These are phyloP conservation scores for Diutina ranongensis DNA, from an alignment of 1,139 yeast species.

Conservation along the genomic window DNA sequence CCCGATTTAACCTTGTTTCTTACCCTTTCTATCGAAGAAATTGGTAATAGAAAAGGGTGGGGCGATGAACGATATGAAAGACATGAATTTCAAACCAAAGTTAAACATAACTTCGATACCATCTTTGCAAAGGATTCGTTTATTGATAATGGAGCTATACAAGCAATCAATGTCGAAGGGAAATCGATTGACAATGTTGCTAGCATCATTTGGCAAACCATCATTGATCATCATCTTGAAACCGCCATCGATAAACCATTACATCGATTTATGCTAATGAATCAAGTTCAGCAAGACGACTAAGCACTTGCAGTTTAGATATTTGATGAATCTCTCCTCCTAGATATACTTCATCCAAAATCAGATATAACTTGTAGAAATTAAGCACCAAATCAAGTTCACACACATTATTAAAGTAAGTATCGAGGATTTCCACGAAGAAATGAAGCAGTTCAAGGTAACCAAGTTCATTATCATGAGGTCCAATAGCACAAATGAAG, in stretches of 20 bases:
- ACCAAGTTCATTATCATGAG: slow-evolving; percentile 66
- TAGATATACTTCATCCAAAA: slow-evolving; percentile 63
- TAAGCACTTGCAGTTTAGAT: background rate
- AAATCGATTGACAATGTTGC: slow-evolving; percentile 45
- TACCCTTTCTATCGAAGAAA: slow-evolving; percentile 43
- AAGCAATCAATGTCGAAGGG: slow-evolving; percentile 47
- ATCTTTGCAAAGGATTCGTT: slow-evolving; percentile 28
- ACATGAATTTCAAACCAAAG: slow-evolving; percentile 57
- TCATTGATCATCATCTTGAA: background rate
- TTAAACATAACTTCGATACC: slow-evolving; percentile 44
- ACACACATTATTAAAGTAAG: slow-evolving; percentile 83
- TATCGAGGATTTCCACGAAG: slow-evolving; percentile 80
- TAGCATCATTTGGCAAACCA: slow-evolving; percentile 21
- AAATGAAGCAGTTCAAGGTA: slow-evolving; percentile 79
- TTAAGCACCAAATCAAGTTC: slow-evolving; percentile 84
- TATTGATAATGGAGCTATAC: slow-evolving; percentile 17
- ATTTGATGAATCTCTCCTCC: slow-evolving; percentile 73
- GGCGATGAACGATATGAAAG: slow-evolving; percentile 90
- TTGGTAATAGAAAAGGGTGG: slow-evolving; percentile 57
- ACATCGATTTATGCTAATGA: background rate
- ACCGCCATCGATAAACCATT: background rate
- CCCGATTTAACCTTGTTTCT: slow-evolving; percentile 82
- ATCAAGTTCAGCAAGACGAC: background rate
- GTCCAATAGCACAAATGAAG: slow-evolving; percentile 70
- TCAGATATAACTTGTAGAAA: slow-evolving; percentile 59